These are phyloP conservation scores for Exophiala oligosperma DNA, from an alignment of 2,329 filamentous ascomycete genomes.

Conservation along the genomic window DNA sequence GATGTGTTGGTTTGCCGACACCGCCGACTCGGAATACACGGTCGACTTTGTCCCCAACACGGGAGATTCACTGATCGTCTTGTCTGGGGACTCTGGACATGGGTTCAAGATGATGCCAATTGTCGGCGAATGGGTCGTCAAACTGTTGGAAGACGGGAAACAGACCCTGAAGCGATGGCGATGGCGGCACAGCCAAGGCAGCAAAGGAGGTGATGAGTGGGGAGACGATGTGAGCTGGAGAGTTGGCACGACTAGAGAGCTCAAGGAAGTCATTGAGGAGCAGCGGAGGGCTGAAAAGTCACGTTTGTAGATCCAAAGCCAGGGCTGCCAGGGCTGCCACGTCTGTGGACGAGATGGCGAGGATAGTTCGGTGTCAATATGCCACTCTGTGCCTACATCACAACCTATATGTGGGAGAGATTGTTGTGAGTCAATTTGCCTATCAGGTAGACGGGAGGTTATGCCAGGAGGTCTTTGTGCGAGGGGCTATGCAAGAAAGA, in stretches of 20 bases:
- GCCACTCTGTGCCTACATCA: too few relatives aligned
- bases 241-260: conserved; percentile 35
- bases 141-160: conserved; percentile 45
- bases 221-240: conserved; percentile 52
- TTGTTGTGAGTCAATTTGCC: too few relatives aligned
- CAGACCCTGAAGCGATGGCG: conserved; percentile 52
- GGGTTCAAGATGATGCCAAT: conserved; percentile 65
- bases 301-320: conserved; percentile 5
- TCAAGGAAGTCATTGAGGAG: conserved; percentile 19
- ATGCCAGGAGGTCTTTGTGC: too few relatives aligned
- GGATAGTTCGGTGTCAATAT: too few relatives aligned
- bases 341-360: neutral
- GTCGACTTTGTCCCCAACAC: conserved; percentile 59
- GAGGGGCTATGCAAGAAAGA: too few relatives aligned
- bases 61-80: conserved; percentile 48
- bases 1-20: conserved; percentile 67
- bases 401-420: too few relatives aligned
- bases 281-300: conserved; percentile 8
- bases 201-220: conserved; percentile 38
- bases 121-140: conserved; percentile 56
- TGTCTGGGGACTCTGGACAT: conserved; percentile 62
- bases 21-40: conserved; percentile 59
- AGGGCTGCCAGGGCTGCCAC: neutral
- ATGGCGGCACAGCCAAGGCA: conserved; percentile 47
- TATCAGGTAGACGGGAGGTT: too few relatives aligned